Evolutionary conservation across 2,329 filamentous ascomycete species (phyloP).

Genomic region (Aspergillus pseudonomiae): DNA sequence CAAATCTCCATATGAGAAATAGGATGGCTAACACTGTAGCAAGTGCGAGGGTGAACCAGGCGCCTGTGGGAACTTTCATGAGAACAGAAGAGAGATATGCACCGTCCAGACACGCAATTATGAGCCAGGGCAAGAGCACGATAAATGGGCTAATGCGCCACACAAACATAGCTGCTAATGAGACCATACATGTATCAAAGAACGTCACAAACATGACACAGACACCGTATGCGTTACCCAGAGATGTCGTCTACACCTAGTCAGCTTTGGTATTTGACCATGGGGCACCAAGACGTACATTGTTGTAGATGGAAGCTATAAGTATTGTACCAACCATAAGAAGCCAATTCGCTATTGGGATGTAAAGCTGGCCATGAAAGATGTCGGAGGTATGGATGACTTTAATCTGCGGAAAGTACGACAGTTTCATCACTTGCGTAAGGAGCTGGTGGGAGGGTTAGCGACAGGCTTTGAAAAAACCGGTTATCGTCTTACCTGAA

Average conservation of each 20-base stretch:
- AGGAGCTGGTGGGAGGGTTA: slow-evolving; percentile 47
- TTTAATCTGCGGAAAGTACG: slow-evolving; percentile 76
- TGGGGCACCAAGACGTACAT: slow-evolving; percentile 36
- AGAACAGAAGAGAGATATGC: slow-evolving; percentile 71
- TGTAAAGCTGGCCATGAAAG: slow-evolving; percentile 76
- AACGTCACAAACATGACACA: slow-evolving; percentile 82
- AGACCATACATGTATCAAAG: slow-evolving; percentile 74
- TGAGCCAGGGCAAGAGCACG: slow-evolving; percentile 59
- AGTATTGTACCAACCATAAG: slow-evolving; percentile 76
- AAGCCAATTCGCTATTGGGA: slow-evolving; percentile 76
- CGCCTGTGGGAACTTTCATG: slow-evolving; percentile 73
- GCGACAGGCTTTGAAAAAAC: background rate
- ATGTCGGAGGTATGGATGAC: slow-evolving; percentile 69
- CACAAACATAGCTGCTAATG: slow-evolving; percentile 70
- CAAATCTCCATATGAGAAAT: slow-evolving; percentile 76
- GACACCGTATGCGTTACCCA: slow-evolving; percentile 76
- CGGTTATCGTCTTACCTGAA: slow-evolving; percentile 55
- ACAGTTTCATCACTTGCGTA: slow-evolving; percentile 72
- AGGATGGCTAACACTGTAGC: slow-evolving; percentile 63
- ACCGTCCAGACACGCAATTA: slow-evolving; percentile 53
- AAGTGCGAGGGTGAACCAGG: slow-evolving; percentile 75
- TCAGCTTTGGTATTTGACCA: slow-evolving; percentile 1
- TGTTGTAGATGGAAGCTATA: slow-evolving; percentile 73
- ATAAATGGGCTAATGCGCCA: slow-evolving; percentile 72
- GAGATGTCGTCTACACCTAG: slow-evolving; percentile 58